These are phyloP conservation scores for Lyophyllum semitale DNA, from an alignment of 768 basidiomycete genomes.

Conservation along the genomic window DNA sequence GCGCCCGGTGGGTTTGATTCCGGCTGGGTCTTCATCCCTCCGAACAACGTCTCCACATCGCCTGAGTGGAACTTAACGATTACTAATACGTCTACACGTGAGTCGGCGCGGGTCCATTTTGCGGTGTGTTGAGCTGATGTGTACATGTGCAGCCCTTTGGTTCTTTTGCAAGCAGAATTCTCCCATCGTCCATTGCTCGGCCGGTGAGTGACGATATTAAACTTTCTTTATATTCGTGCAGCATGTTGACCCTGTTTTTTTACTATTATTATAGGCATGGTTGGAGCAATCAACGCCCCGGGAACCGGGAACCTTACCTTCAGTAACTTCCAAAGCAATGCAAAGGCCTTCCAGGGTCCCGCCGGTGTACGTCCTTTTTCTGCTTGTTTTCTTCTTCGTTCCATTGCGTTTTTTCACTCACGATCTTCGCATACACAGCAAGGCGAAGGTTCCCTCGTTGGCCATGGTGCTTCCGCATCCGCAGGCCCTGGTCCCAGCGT, in stretches of 20 bases:
- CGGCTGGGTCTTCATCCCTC: slow-evolving; percentile 46
- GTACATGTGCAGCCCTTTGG: slow-evolving; percentile 45
- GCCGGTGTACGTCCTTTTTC: slow-evolving; percentile 34
- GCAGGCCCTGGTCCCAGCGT: slow-evolving; percentile 40
- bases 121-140: slow-evolving; percentile 22
- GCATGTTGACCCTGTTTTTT: not conserved
- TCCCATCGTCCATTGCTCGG: slow-evolving; percentile 42
- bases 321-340: slow-evolving; percentile 33
- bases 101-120: slow-evolving; percentile 16
- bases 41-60: slow-evolving; percentile 18
- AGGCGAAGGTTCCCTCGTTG: slow-evolving; percentile 41
- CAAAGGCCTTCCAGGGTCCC: slow-evolving; percentile 25
- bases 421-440: slow-evolving; percentile 29
- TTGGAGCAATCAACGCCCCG: slow-evolving; percentile 56
- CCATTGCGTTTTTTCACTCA: slow-evolving; percentile 1
- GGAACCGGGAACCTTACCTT: slow-evolving; percentile 43
- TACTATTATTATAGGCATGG: slow-evolving; percentile 36
- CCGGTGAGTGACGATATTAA: slow-evolving; percentile 23
- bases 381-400: not conserved
- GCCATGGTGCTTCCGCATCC: slow-evolving; percentile 50
- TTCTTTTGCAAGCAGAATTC: slow-evolving; percentile 57
- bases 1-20: slow-evolving; percentile 54
- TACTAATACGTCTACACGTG: slow-evolving; percentile 46
- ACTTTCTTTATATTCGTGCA: not conserved
- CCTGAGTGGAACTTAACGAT: slow-evolving; percentile 55